Evolutionary conservation across 2,329 filamentous ascomycete species (phyloP).

Genomic region (Colletotrichum cereale): DNA sequence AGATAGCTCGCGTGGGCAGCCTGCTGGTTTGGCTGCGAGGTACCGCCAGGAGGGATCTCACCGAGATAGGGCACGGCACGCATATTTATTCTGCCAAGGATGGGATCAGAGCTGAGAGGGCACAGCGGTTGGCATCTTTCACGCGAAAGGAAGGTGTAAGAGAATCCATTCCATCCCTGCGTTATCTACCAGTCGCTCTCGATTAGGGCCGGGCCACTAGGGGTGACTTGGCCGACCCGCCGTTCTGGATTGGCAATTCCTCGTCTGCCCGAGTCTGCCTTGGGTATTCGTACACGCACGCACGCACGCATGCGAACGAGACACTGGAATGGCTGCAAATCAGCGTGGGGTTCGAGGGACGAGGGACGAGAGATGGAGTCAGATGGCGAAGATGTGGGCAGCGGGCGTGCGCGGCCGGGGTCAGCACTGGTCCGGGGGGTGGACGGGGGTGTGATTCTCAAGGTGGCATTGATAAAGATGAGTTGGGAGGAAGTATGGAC

Average conservation of each 20-base stretch:
- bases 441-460: not conserved
- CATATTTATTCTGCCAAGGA: constrained; percentile 32
- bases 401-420: not conserved
- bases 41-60: not conserved
- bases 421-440: not conserved
- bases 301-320: not conserved
- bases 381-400: not conserved
- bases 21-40: not conserved
- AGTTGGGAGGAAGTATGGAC: not conserved
- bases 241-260: constrained; percentile 18
- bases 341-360: not conserved
- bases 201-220: constrained; percentile 13
- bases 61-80: constrained; percentile 32
- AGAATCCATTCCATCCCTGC: constrained; percentile 37
- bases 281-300: not conserved
- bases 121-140: constrained; percentile 31
- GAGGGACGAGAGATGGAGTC: constrained; percentile 5
- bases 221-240: constrained; percentile 26
- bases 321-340: not conserved
- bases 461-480: constrained; percentile 13
- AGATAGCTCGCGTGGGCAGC: constrained; percentile 10
- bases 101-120: constrained; percentile 20
- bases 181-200: constrained; percentile 31
- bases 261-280: not conserved
- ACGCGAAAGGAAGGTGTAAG: constrained; percentile 40